These are phyloP conservation scores for Quercus alba DNA, from an alignment of 306 rosid species.

Conservation along the genomic window DNA sequence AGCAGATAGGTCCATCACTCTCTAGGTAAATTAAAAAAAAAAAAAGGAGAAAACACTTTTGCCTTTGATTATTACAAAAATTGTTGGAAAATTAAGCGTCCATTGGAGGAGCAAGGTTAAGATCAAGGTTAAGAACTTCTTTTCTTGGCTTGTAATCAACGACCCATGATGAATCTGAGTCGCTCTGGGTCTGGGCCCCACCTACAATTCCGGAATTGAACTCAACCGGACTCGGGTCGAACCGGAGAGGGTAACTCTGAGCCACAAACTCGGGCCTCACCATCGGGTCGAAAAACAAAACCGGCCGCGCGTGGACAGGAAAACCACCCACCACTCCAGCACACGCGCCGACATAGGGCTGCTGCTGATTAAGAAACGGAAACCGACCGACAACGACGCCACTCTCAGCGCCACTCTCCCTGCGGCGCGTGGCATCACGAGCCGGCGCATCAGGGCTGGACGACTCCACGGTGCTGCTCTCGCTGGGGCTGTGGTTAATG, in stretches of 20 bases:
- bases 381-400: slow-evolving; percentile 22
- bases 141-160: slow-evolving; percentile 42
- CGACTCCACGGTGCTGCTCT: slow-evolving; percentile 57
- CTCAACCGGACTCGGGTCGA: slow-evolving; percentile 32
- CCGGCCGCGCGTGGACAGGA: slow-evolving; percentile 22
- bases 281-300: slow-evolving; percentile 26
- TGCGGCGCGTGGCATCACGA: slow-evolving; percentile 32
- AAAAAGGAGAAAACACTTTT: neutral
- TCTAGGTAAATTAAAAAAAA: neutral
- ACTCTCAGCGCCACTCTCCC: neutral
- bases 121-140: slow-evolving; percentile 52
- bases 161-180: slow-evolving; percentile 49
- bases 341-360: slow-evolving; percentile 21
- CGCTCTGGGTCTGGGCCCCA: slow-evolving; percentile 41
- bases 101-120: slow-evolving; percentile 60
- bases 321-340: neutral
- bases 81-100: slow-evolving; percentile 25
- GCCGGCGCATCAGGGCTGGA: slow-evolving; percentile 22
- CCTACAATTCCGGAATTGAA: slow-evolving; percentile 16
- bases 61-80: neutral
- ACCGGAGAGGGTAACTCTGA: slow-evolving; percentile 34
- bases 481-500: slow-evolving; percentile 29
- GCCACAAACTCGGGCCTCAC: slow-evolving; percentile 21
- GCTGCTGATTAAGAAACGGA: slow-evolving; percentile 41
- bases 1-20: slow-evolving; percentile 20